Base-by-base conservation (phyloP, 176 grass and related monocot species). In the Cenchrus americanus region DNA sequence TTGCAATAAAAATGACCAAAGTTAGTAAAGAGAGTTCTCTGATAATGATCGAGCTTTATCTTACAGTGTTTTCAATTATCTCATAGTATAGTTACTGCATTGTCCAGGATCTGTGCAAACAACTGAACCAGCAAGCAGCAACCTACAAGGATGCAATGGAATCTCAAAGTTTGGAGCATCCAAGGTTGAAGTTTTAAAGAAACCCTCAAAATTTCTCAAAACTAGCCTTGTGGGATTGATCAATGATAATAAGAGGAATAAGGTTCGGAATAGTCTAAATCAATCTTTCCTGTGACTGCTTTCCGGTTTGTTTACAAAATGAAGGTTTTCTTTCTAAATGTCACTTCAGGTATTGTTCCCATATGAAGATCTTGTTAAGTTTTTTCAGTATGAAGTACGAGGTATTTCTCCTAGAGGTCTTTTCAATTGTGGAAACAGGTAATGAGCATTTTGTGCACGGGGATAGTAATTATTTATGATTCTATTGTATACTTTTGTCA, bases 361-460 rank as follows among this genome's bases (percentile, higher is more conserved):
- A 8, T 94, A 94, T 53, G 96, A 99, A 68, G 91, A 99, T 80
- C 93, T 99, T 83, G 89, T 96, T 41, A 96, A 94, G 85, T 96
- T 99, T 89, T 99, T 96, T 80, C 89, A 99, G 43, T 96, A 92
- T 53, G 91, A 96, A 90, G 89, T 87, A 59, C 69, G 77, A 51
- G 91, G 89, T 10, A 77, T 99, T 88, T 91, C 89, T 81, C 96
- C 96, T 12, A 92, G 93, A 87, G 96, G 96, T 30, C 87, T 99
- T 89, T 87, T 92, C 91, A 99, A 99, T 89, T 99, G 96, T 86
- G 96, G 96, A 87, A 99, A 99, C 74, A 99, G 96, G 96, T 99
- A 92, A 19, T 61, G 26, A 67, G 37, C 19, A 32, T 58, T 58
- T 69, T 89, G 27, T 47, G 66, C 80, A 53, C 17, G 17, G 66